Evolutionary conservation across 2,329 filamentous ascomycete species (phyloP), one percentile per base, ranked within the genome.

Genomic region (Xylaria digitata): DNA sequence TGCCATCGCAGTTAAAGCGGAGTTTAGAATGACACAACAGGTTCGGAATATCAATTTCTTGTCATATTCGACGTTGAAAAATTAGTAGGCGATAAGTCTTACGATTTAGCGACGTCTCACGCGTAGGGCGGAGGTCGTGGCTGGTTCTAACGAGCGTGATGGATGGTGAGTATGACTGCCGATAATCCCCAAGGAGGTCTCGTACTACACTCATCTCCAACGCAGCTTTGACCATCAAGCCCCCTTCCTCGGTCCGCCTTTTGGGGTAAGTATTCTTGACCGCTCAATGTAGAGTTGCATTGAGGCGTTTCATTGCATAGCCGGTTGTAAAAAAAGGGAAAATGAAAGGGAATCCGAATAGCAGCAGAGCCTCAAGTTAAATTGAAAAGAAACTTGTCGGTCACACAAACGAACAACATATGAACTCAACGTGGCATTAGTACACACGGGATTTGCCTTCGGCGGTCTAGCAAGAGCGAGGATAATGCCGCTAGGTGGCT

Each of bases 201-300:
- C 57, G 58, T 48, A 62, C 58, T 37, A 53, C 17, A 32, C 49
- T 30, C 13, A 43, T 52, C 56, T 59, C 30, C 32, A 49, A 48
- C 11, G 21, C 13, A 49, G 11, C 7, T 30, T 49, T 26, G 17
- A 21, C 23, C 49, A 32, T 61, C 48, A 23, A 58, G 55, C 13
- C 56, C 54, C 48, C 57, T 11, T 37, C 43, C 15, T 43, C 67
- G 17, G 30, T 62, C 67, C 65, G 65, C 65, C 61, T 17, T 65
- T 70, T 70, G 67, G 67, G 61, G 67, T 70, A 70, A 43, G 26
- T 37, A 46, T 21, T 30, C 43, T 56, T 65, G 58, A 69, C 67
- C 65, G 67, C 67, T 23, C 19, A 42, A 49, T 26, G 42, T 42
- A 32, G 43, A 65, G 67, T 67, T 63, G 42, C 65, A 68, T 63